phyloP scores from a whole-genome alignment of 352 stramenopile genomes.

The Thraustotheca clavata region DNA sequence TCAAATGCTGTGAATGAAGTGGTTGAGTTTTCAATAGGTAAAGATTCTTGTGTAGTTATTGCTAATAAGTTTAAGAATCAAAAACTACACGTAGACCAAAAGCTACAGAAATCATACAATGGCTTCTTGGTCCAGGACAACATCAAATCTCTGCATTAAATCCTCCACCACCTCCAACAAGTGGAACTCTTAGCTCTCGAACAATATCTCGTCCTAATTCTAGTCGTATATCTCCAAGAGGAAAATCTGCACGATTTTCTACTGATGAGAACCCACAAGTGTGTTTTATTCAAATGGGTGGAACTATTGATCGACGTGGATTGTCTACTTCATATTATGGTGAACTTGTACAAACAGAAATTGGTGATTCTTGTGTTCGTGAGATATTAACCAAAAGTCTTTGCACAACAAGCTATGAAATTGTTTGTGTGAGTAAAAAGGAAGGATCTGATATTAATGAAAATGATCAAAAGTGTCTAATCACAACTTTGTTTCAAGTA shows the following conservation, averaged over 20 bases:
- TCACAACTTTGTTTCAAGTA: neutral
- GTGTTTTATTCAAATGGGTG: slow-evolving; percentile 13
- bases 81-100: neutral
- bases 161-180: neutral
- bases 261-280: neutral
- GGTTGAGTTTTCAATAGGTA: neutral
- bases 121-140: neutral
- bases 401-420: neutral
- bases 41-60: neutral
- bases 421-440: neutral
- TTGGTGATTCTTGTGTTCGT: neutral
- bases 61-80: neutral
- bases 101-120: neutral
- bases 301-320: neutral
- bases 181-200: too few relatives aligned
- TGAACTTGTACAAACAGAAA: neutral
- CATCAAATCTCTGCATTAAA: neutral
- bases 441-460: neutral
- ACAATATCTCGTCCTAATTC: neutral
- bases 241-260: neutral
- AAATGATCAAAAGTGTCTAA: neutral
- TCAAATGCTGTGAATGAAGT: slow-evolving; percentile 8
- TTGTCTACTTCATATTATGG: neutral
- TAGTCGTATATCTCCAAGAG: neutral
- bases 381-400: neutral